Evolutionary conservation across 768 basidiomycete species (phyloP).

Genomic region (Serendipita sp.): DNA sequence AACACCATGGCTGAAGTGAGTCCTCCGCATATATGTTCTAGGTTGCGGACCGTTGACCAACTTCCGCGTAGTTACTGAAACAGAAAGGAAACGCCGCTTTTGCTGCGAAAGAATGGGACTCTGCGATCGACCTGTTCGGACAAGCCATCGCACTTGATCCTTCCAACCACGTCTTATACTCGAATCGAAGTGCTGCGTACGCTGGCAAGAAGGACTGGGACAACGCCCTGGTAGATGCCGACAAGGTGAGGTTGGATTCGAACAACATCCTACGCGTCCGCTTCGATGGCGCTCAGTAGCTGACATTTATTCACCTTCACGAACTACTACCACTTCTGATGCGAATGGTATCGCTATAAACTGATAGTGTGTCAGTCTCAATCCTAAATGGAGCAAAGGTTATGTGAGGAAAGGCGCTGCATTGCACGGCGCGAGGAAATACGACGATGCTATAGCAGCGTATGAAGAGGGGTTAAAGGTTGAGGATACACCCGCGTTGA

Average conservation of each 20-base stretch:
- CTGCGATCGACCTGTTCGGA: constrained; percentile 67
- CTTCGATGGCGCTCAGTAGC: neutral
- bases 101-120: constrained; percentile 80
- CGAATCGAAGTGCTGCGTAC: constrained; percentile 83
- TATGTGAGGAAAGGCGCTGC: constrained; percentile 88
- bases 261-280: neutral
- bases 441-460: constrained; percentile 67
- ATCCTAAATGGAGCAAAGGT: constrained; percentile 77
- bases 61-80: constrained; percentile 34
- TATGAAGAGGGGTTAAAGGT: constrained; percentile 70
- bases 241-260: constrained; percentile 46
- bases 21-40: neutral
- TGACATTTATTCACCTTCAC: neutral
- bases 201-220: constrained; percentile 69
- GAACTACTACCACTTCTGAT: neutral
- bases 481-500: constrained; percentile 68
- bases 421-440: constrained; percentile 64
- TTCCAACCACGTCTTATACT: constrained; percentile 76
- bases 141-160: constrained; percentile 74
- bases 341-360: constrained; percentile 2
- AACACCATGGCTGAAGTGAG: constrained; percentile 3
- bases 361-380: constrained; percentile 57
- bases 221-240: constrained; percentile 72
- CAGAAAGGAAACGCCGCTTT: constrained; percentile 94
- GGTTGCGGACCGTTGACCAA: neutral